These are phyloP conservation scores for Xylaria flabelliformis DNA, from an alignment of 495 filamentous ascomycete genomes.

Conservation along the genomic window DNA sequence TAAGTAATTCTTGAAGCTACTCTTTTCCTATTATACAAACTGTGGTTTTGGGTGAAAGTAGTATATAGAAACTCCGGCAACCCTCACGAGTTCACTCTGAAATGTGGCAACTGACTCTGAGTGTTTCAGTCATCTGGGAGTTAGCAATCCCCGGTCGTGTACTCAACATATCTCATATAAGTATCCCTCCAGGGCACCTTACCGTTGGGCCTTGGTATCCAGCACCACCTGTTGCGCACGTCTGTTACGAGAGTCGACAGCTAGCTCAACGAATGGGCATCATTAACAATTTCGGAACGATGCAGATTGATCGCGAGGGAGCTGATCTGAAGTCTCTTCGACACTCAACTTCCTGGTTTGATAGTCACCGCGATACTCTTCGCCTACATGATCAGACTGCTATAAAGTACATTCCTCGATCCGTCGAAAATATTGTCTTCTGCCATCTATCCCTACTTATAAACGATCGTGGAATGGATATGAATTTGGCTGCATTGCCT, in stretches of 20 bases:
- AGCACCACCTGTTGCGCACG: neutral
- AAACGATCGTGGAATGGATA: no score
- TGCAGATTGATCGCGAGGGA: no score
- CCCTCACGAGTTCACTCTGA: neutral
- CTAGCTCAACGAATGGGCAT: neutral
- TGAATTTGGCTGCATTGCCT: neutral
- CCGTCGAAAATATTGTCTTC: neutral
- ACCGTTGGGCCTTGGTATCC: neutral
- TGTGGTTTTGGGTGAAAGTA: neutral
- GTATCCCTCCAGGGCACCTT: neutral
- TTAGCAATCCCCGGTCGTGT: neutral
- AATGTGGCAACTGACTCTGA: neutral
- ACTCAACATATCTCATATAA: neutral
- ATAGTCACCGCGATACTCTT: conserved; percentile 1
- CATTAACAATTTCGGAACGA: neutral
- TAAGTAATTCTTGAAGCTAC: neutral
- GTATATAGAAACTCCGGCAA: neutral
- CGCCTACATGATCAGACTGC: neutral
- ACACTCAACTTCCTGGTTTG: neutral
- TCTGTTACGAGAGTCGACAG: neutral
- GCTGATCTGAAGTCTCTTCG: no score
- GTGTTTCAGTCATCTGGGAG: conserved; percentile 4
- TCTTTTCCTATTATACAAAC: neutral
- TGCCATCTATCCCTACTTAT: neutral
- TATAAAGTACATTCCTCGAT: neutral